These are phyloP conservation scores for Umbelopsis ramanniana DNA, from an alignment of 192 early-diverging fungal genomes.

Conservation along the genomic window DNA sequence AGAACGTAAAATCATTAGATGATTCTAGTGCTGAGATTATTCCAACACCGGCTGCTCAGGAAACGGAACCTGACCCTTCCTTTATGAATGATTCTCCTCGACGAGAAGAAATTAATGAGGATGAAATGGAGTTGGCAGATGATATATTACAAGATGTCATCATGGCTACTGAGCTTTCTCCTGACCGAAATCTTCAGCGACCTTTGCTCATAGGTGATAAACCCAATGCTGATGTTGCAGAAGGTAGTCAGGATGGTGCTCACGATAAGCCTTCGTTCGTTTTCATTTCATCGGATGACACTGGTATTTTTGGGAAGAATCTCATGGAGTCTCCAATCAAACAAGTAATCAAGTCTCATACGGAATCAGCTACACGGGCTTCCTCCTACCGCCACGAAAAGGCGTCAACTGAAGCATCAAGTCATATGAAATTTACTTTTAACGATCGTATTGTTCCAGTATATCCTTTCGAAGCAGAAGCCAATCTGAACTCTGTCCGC, in stretches of 20 bases:
- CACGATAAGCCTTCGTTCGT: slow-evolving; percentile 11
- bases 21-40: background rate
- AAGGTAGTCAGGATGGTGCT: background rate
- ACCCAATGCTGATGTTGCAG: background rate
- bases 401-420: background rate
- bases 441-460: background rate
- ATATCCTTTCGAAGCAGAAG: background rate
- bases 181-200: too few relatives aligned
- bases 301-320: background rate
- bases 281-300: background rate
- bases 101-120: too few relatives aligned
- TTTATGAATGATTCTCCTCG: too few relatives aligned
- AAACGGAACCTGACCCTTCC: too few relatives aligned
- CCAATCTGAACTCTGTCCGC: background rate
- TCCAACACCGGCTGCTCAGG: too few relatives aligned
- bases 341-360: background rate
- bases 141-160: too few relatives aligned
- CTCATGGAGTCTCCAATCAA: background rate
- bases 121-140: too few relatives aligned
- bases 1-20: background rate
- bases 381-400: background rate
- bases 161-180: too few relatives aligned
- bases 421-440: background rate
- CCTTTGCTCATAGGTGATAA: background rate
- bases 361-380: background rate